Conservation (phyloP, 2,329 filamentous ascomycete species). For the Coniochaeta ligniaria region DNA sequence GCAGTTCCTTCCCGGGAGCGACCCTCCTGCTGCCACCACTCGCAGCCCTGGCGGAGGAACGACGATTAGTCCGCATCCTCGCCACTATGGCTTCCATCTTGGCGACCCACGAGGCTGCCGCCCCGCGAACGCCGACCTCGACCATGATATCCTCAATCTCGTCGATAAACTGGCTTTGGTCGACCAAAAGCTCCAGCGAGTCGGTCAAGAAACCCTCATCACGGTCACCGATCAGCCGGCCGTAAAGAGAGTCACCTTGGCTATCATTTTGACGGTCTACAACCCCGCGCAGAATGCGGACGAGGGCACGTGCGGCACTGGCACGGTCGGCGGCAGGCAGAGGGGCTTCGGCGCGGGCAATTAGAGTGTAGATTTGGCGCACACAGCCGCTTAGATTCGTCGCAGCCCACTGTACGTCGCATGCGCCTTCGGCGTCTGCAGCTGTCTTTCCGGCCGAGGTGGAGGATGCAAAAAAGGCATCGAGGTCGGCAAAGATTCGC, state of each 20-base stretch:
- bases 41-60: background rate
- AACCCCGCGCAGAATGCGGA: slow-evolving; percentile 39
- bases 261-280: slow-evolving; percentile 31
- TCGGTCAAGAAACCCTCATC: slow-evolving; percentile 37
- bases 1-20: background rate
- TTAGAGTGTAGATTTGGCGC: slow-evolving; percentile 32
- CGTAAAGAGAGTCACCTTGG: slow-evolving; percentile 30
- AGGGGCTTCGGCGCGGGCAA: slow-evolving; percentile 25
- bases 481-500: slow-evolving; percentile 36
- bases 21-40: background rate
- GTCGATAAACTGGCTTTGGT: slow-evolving; percentile 35
- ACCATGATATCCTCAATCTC: slow-evolving; percentile 26
- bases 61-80: slow-evolving; percentile 14
- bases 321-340: slow-evolving; percentile 29
- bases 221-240: slow-evolving; percentile 35
- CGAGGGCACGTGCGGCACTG: slow-evolving; percentile 38
- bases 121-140: slow-evolving; percentile 14
- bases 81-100: slow-evolving; percentile 21
- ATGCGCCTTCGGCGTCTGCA: slow-evolving; percentile 20
- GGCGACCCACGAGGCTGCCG: slow-evolving; percentile 18
- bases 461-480: slow-evolving; percentile 19
- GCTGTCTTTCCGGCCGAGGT: background rate
- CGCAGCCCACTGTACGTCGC: slow-evolving; percentile 41
- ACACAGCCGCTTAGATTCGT: slow-evolving; percentile 36
- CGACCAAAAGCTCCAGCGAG: slow-evolving; percentile 33